These are phyloP conservation scores for Tolypocladium tundrense DNA, from an alignment of 2,329 filamentous ascomycete genomes.

Conservation along the genomic window DNA sequence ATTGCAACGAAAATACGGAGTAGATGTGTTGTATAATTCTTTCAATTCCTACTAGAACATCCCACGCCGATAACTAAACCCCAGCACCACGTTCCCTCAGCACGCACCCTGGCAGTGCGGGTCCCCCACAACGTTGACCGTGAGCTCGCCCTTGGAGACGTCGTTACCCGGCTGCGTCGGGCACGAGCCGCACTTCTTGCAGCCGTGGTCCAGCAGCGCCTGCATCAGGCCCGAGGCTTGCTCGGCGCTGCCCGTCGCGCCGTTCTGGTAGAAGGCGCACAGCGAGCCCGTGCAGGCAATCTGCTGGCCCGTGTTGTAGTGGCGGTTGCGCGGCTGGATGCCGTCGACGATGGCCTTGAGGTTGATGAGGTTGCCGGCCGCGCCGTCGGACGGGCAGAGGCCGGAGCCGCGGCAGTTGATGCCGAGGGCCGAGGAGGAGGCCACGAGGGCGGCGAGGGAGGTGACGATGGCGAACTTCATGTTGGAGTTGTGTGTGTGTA, in stretches of 20 bases:
- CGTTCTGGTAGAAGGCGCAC: constrained; percentile 10
- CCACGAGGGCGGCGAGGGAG: constrained; percentile 2
- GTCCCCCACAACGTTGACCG: constrained; percentile 7
- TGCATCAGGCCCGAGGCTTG: constrained; percentile 6
- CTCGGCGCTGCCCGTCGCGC: constrained; percentile 6
- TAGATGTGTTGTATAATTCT: no score
- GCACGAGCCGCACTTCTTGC: constrained; percentile 8
- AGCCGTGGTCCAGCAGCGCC: constrained; percentile 8
- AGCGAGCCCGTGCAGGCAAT: constrained; percentile 8
- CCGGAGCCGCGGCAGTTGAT: constrained; percentile 10
- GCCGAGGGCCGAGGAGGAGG: constrained; percentile 5
- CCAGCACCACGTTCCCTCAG: background rate
- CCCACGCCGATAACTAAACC: no score
- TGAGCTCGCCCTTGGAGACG: constrained; percentile 1
- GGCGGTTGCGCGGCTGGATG: constrained; percentile 4
- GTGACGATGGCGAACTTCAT: background rate
- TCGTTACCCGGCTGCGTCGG: constrained; percentile 9
- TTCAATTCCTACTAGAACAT: no score
- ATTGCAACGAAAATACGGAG: no score
- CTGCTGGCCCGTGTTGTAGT: constrained; percentile 7
- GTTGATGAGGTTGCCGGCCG: constrained; percentile 5
- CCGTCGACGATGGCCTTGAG: constrained; percentile 7
- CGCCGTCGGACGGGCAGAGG: constrained; percentile 6
- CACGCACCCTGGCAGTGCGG: constrained; percentile 7
- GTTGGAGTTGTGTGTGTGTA: no score